Conservation (phyloP, 208 protist species). For the Wallacemonas sp. region DNA sequence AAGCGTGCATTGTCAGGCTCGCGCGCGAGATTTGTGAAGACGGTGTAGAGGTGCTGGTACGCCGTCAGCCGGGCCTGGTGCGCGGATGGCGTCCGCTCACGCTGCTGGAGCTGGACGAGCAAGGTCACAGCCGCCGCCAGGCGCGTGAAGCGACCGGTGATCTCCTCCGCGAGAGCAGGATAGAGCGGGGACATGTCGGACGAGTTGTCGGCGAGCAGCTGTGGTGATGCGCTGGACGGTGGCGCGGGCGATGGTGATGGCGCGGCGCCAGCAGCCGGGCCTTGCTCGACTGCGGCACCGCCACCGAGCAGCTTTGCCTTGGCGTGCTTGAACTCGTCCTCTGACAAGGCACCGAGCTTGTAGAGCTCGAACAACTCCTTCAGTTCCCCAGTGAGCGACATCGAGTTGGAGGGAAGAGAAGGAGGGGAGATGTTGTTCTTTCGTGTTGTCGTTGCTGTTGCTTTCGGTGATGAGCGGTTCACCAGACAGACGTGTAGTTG, state of each 20-base stretch:
- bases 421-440: no score
- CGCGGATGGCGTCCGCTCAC: conserved; percentile 16
- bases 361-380: conserved; percentile 58
- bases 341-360: conserved; percentile 46
- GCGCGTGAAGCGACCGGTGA: background rate
- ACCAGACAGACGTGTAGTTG: no score
- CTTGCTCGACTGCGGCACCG: conserved; percentile 29
- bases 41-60: conserved; percentile 40
- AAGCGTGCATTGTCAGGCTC: conserved; percentile 54
- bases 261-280: background rate
- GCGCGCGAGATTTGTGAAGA: conserved; percentile 49
- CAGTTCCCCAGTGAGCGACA: conserved; percentile 57
- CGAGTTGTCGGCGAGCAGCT: no score
- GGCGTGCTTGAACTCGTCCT: conserved; percentile 61
- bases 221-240: no score
- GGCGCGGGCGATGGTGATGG: background rate
- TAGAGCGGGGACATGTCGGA: background rate
- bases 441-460: no score
- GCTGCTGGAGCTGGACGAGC: background rate
- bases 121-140: background rate
- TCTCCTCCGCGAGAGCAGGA: background rate
- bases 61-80: conserved; percentile 30
- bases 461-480: no score
- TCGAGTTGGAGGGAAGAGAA: no score
- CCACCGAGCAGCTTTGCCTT: conserved; percentile 37